Evolutionary conservation across 495 filamentous ascomycete genomes (phyloP).

Genomic region (Tuber calosporum): DNA sequence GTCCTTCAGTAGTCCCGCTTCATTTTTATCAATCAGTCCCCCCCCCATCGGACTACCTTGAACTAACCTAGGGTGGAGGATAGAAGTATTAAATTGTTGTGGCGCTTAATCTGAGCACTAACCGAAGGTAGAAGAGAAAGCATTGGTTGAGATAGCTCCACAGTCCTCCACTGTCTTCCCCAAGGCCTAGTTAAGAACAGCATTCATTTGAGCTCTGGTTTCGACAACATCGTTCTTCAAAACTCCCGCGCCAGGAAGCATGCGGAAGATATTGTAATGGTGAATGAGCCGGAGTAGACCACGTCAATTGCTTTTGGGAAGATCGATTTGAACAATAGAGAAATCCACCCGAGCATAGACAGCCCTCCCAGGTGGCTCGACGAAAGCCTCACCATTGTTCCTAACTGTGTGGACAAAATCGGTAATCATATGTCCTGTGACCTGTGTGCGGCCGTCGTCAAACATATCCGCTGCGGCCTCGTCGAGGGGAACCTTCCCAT

Average conservation of each 20-base stretch:
- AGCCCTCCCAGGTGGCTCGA: conserved; percentile 84
- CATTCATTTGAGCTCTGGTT: conserved; percentile 92
- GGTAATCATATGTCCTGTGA: conserved; percentile 85
- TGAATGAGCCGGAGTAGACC: conserved; percentile 92
- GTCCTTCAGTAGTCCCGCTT: too few relatives aligned
- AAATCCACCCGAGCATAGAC: conserved; percentile 98
- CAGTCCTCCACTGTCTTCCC: conserved; percentile 99
- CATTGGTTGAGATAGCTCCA: conserved; percentile 84
- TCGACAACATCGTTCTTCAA: conserved; percentile 87
- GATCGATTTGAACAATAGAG: conserved; percentile 94
- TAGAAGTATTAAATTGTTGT: too few relatives aligned
- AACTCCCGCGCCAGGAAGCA: conserved; percentile 90
- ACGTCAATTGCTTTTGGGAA: conserved; percentile 88
- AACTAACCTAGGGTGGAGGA: too few relatives aligned
- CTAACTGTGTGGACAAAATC: conserved; percentile 98
- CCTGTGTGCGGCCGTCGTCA: conserved; percentile 73
- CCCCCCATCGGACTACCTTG: too few relatives aligned
- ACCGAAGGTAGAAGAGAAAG: too few relatives aligned
- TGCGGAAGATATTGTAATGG: conserved; percentile 91
- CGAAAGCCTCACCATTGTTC: conserved; percentile 97
- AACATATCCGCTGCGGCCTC: conserved; percentile 74
- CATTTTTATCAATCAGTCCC: too few relatives aligned
- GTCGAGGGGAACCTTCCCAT: conserved; percentile 79
- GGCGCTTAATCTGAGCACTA: too few relatives aligned
- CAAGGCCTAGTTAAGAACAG: conserved; percentile 93